These are phyloP conservation scores for Chaetoceros tenuissimus DNA, from an alignment of 108 stramenopile genomes.

Conservation along the genomic window DNA sequence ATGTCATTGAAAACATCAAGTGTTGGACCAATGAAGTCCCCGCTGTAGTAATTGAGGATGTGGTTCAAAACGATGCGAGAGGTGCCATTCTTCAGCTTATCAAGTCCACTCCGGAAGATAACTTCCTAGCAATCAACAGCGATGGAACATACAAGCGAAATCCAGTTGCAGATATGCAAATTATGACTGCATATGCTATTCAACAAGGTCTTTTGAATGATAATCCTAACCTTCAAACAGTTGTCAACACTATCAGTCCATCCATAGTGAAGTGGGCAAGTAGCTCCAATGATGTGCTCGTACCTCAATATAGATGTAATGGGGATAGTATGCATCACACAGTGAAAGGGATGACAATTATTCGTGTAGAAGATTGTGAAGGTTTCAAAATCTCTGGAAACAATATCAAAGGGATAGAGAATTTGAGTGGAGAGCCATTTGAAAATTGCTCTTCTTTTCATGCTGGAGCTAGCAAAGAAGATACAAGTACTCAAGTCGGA, in stretches of 20 bases:
- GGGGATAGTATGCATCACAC: constrained; percentile 12
- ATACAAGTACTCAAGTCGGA: background rate
- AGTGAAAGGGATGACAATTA: constrained; percentile 4
- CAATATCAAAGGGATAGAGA: constrained; percentile 7
- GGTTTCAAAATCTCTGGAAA: constrained; percentile 8
- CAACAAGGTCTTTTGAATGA: background rate
- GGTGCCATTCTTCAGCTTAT: constrained; percentile 9
- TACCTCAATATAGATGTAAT: constrained; percentile 6
- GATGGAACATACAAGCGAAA: constrained; percentile 8
- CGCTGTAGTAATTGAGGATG: constrained; percentile 1
- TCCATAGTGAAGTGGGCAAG: background rate
- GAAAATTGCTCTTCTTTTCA: constrained; percentile 1
- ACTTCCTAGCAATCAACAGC: background rate
- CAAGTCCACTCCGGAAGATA: background rate
- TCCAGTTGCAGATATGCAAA: constrained; percentile 7
- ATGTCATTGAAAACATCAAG: constrained; percentile 5
- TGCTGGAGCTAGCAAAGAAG: background rate
- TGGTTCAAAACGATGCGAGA: constrained; percentile 8
- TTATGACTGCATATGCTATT: constrained; percentile 6
- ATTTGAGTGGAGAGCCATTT: constrained; percentile 6
- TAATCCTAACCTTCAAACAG: constrained; percentile 3
- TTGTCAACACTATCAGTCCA: background rate
- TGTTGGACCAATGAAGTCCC: constrained; percentile 10
- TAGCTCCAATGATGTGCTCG: background rate
- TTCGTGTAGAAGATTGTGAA: constrained; percentile 9